These are phyloP conservation scores for Cordyceps cicadae DNA, from an alignment of 2,329 filamentous ascomycete genomes.

Conservation along the genomic window DNA sequence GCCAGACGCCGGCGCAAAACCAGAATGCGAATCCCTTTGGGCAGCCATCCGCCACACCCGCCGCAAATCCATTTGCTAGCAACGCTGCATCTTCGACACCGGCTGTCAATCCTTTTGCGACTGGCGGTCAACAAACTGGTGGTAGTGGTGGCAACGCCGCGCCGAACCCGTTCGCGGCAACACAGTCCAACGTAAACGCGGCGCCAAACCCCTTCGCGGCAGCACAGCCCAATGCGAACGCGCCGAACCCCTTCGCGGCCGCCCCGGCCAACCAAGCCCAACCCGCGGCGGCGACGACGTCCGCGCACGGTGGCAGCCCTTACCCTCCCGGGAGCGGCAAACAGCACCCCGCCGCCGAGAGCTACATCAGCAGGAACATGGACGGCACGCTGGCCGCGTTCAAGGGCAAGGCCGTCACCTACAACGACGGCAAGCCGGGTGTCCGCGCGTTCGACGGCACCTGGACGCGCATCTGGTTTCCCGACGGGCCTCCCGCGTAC, in stretches of 20 bases:
- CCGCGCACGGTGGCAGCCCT: constrained; percentile 23
- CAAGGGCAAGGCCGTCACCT: constrained; percentile 55
- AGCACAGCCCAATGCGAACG: neutral
- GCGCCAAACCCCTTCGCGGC: constrained; percentile 13
- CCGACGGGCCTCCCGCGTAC: constrained; percentile 57
- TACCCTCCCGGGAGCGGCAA: constrained; percentile 37
- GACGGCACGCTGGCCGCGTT: constrained; percentile 45
- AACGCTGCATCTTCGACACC: neutral
- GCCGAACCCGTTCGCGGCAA: constrained; percentile 6
- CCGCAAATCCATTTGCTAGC: neutral
- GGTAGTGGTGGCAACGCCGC: neutral
- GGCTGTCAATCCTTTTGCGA: constrained; percentile 20
- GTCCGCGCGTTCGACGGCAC: constrained; percentile 44
- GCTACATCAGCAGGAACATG: constrained; percentile 35
- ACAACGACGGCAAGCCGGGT: constrained; percentile 41
- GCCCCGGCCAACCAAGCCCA: neutral
- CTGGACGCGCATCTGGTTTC: constrained; percentile 64
- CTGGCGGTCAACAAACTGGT: constrained; percentile 3
- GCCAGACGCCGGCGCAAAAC: constrained; percentile 5
- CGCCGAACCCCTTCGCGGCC: constrained; percentile 19
- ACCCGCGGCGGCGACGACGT: constrained; percentile 12
- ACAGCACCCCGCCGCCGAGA: constrained; percentile 35
- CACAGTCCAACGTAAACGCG: neutral
- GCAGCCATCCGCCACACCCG: constrained; percentile 7
- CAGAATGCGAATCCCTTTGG: constrained; percentile 3